Conservation (phyloP, 495 filamentous ascomycete genomes). For the Platismatia glauca region DNA sequence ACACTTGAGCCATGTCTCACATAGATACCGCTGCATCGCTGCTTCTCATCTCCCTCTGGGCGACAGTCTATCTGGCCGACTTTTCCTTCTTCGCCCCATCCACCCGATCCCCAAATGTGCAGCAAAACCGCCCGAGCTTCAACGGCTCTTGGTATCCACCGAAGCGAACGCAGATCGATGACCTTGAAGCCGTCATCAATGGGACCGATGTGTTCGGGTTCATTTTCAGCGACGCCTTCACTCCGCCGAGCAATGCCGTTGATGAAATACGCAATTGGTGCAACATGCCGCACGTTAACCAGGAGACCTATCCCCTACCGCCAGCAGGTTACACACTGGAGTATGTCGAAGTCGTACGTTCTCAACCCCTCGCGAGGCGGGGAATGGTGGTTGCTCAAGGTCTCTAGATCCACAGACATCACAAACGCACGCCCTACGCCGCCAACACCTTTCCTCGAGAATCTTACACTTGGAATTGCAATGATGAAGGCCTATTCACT, state of each 20-base stretch:
- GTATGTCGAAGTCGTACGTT: conserved; percentile 47
- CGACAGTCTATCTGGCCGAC: background rate
- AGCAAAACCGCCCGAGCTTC: conserved; percentile 1
- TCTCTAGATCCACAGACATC: conserved; percentile 54
- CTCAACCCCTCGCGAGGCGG: background rate
- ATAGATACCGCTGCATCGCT: conserved; percentile 7
- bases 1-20: background rate
- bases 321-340: conserved; percentile 42
- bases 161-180: conserved; percentile 36
- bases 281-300: conserved; percentile 67
- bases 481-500: conserved; percentile 51
- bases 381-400: conserved; percentile 18
- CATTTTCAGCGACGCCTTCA: conserved; percentile 51
- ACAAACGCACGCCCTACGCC: conserved; percentile 64
- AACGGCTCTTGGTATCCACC: conserved; percentile 9
- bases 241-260: conserved; percentile 26
- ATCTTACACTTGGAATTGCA: conserved; percentile 55
- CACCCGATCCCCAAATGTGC: background rate
- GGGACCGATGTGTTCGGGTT: conserved; percentile 52
- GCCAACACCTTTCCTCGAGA: conserved; percentile 59
- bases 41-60: background rate
- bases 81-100: conserved; percentile 1
- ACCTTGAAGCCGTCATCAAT: conserved; percentile 42
- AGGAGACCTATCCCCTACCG: conserved; percentile 44
- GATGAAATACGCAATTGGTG: conserved; percentile 54